A percentile compares a stretch with the other conserved stretches of the same genome.
Evolutionary conservation across 2,329 filamentous ascomycete genomes (phyloP).

Genomic region (Pseudogymnoascus sp.): DNA sequence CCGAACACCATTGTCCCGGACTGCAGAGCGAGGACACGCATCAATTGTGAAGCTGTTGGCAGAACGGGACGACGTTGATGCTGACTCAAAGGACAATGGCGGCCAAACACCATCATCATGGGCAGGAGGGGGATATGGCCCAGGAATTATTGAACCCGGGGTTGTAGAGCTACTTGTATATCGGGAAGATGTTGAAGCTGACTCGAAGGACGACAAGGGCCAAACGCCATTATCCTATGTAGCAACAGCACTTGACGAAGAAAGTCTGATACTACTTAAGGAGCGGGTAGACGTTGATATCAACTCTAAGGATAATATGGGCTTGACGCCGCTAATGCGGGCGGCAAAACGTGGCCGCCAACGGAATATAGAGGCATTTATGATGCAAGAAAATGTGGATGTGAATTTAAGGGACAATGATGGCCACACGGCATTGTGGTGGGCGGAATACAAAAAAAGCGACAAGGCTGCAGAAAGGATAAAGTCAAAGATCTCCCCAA

Average conservation of each 20-base stretch:
- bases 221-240: neutral
- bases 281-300: neutral
- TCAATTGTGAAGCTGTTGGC: neutral
- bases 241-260: neutral
- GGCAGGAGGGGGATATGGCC: too few relatives aligned
- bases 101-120: too few relatives aligned
- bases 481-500: neutral
- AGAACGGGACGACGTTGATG: neutral
- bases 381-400: conserved; percentile 1
- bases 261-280: neutral
- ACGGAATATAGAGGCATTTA: neutral
- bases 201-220: neutral
- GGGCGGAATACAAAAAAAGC: neutral
- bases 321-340: conserved; percentile 5
- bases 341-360: neutral
- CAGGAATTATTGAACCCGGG: too few relatives aligned
- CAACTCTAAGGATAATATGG: neutral
- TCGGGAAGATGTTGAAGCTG: neutral
- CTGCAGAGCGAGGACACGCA: neutral
- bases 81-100: neutral
- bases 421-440: neutral
- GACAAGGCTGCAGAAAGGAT: neutral
- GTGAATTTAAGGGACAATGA: neutral
- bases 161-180: neutral
- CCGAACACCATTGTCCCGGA: neutral